phyloP scores from a whole-genome alignment of 768 basidiomycete genomes.

The Kwoniella sp. region DNA sequence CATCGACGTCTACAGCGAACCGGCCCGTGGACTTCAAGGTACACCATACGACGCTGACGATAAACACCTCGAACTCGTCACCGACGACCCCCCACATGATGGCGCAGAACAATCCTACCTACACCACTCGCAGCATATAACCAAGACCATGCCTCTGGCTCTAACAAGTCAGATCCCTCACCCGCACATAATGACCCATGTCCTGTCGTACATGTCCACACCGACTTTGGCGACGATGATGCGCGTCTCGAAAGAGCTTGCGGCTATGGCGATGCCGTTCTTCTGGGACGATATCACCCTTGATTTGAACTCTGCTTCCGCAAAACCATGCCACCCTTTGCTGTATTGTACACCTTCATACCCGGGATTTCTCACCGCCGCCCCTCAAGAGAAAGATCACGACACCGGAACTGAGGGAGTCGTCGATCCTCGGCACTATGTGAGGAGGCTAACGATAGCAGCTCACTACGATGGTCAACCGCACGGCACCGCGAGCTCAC shows the following conservation, averaged over 20 bases:
- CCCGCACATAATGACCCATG: not conserved
- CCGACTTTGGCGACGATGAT: not conserved
- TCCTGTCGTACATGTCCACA: not conserved
- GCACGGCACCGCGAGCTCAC: not conserved
- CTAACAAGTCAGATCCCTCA: not conserved
- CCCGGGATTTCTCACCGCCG: too few relatives aligned
- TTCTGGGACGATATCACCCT: not conserved
- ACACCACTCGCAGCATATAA: too few relatives aligned
- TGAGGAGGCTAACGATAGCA: not conserved
- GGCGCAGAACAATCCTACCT: too few relatives aligned
- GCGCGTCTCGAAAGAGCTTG: not conserved
- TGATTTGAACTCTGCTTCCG: not conserved
- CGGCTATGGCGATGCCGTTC: not conserved
- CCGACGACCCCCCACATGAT: too few relatives aligned
- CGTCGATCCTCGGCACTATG: not conserved
- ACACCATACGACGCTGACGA: too few relatives aligned
- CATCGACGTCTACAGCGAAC: too few relatives aligned
- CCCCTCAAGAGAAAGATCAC: too few relatives aligned
- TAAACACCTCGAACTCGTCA: too few relatives aligned
- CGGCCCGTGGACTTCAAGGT: too few relatives aligned
- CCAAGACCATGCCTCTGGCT: too few relatives aligned
- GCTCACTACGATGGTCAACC: not conserved
- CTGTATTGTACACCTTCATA: not conserved
- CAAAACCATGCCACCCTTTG: not conserved
- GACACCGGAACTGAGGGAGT: not conserved